Conservation (phyloP, 2,329 filamentous ascomycete species). For the Cladobotryum mycophilum region DNA sequence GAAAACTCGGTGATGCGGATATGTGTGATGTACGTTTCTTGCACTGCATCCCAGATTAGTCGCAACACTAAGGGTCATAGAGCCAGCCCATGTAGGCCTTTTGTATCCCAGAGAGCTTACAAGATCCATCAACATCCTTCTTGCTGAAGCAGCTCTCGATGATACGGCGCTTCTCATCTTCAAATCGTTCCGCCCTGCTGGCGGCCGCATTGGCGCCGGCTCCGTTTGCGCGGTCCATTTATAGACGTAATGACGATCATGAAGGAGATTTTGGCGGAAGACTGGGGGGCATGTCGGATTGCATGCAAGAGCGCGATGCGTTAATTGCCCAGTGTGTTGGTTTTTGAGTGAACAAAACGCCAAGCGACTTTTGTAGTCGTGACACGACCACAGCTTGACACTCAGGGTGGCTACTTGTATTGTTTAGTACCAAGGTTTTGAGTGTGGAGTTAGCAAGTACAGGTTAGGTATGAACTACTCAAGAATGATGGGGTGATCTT, state of each 20-base stretch:
- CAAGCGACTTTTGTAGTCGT: background rate
- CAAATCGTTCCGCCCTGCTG: constrained; percentile 71
- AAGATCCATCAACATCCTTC: constrained; percentile 76
- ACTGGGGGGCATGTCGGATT: background rate
- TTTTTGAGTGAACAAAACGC: background rate
- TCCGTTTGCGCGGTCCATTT: constrained; percentile 37
- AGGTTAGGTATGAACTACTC: too few relatives aligned
- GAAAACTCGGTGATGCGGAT: constrained; percentile 86
- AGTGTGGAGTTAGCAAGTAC: too few relatives aligned
- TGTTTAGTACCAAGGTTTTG: too few relatives aligned
- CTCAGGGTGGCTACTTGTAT: too few relatives aligned
- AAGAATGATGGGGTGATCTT: too few relatives aligned
- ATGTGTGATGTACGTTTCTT: constrained; percentile 96
- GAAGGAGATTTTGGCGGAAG: background rate
- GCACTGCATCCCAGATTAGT: constrained; percentile 23
- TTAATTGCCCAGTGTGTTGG: background rate
- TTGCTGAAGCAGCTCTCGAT: constrained; percentile 92
- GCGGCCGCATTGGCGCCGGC: constrained; percentile 28
- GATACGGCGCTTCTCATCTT: constrained; percentile 93
- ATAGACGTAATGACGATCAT: constrained; percentile 8
- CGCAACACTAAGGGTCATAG: background rate
- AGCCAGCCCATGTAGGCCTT: background rate
- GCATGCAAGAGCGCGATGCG: background rate
- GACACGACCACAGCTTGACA: background rate
- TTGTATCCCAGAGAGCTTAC: constrained; percentile 46